Evolutionary conservation across 352 stramenopile species (phyloP).

Genomic region (Globisporangium nunn): DNA sequence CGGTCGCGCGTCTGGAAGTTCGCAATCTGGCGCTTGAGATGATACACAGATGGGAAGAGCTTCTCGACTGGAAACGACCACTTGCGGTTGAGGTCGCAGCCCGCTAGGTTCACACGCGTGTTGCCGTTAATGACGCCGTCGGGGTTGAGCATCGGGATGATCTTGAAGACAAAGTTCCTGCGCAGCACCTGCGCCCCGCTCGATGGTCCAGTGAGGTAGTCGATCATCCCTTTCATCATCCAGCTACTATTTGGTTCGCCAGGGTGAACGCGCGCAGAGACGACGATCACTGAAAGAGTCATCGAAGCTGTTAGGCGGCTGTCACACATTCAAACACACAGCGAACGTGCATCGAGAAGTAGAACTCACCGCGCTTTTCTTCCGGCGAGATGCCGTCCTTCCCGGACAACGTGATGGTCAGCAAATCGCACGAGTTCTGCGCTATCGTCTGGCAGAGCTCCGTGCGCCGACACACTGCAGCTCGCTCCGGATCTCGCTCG

Average conservation of each 20-base stretch:
- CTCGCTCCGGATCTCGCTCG: conserved; percentile 39
- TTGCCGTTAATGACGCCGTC: conserved; percentile 92
- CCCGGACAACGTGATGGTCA: conserved; percentile 78
- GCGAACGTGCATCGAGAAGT: background rate
- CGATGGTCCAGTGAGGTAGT: conserved; percentile 75
- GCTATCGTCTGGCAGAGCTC: conserved; percentile 84
- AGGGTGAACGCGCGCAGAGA: conserved; percentile 85
- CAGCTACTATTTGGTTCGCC: conserved; percentile 86
- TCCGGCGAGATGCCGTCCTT: conserved; percentile 36
- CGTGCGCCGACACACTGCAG: conserved; percentile 37
- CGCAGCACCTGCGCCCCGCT: conserved; percentile 60
- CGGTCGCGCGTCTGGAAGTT: conserved; percentile 48
- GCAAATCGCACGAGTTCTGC: conserved; percentile 78
- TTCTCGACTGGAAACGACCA: conserved; percentile 73
- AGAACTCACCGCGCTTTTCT: conserved; percentile 32
- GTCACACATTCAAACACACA: background rate
- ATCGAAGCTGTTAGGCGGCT: background rate
- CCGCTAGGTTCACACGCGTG: conserved; percentile 81
- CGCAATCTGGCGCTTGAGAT: conserved; percentile 68
- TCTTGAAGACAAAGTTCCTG: conserved; percentile 82
- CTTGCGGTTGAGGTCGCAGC: conserved; percentile 79
- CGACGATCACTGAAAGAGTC: conserved; percentile 52
- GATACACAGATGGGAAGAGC: conserved; percentile 72
- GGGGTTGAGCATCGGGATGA: conserved; percentile 91
- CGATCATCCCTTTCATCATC: conserved; percentile 92